phyloP scores from a whole-genome alignment of 805 yeast genomes.

The Brettanomyces sp. region DNA sequence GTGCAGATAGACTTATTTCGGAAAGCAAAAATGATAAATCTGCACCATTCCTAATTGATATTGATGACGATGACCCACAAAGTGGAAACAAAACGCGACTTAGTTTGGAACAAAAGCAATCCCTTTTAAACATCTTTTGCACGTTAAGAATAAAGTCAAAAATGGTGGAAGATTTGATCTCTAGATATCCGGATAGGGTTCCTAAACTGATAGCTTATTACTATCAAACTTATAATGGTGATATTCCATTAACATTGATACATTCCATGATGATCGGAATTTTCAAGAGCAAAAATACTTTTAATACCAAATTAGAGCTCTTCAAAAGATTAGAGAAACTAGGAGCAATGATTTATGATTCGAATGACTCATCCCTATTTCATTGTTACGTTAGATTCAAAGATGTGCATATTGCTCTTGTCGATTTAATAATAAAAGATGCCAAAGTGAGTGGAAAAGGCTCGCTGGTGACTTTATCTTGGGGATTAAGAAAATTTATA shows the following conservation, averaged over 20 bases:
- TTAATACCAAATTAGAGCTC: constrained; percentile 12
- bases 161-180: constrained; percentile 11
- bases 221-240: constrained; percentile 13
- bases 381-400: constrained; percentile 8
- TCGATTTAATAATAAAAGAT: constrained; percentile 15
- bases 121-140: too few relatives aligned
- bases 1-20: too few relatives aligned
- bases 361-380: constrained; percentile 9
- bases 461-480: constrained; percentile 11
- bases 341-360: constrained; percentile 9
- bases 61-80: too few relatives aligned
- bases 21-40: too few relatives aligned
- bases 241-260: constrained; percentile 16
- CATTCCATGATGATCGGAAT: constrained; percentile 20
- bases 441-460: constrained; percentile 14
- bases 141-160: constrained; percentile 12
- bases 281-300: constrained; percentile 6
- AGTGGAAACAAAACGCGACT: too few relatives aligned
- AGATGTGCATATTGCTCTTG: constrained; percentile 8
- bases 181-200: constrained; percentile 8
- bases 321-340: constrained; percentile 17
- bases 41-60: too few relatives aligned
- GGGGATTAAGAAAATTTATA: constrained; percentile 19
- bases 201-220: constrained; percentile 9
- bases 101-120: too few relatives aligned